Percentiles rank a stretch among this genome's conserved stretches.
Evolutionary conservation across 495 filamentous ascomycete genomes (phyloP).

Genomic region (Zalerion maritima): DNA sequence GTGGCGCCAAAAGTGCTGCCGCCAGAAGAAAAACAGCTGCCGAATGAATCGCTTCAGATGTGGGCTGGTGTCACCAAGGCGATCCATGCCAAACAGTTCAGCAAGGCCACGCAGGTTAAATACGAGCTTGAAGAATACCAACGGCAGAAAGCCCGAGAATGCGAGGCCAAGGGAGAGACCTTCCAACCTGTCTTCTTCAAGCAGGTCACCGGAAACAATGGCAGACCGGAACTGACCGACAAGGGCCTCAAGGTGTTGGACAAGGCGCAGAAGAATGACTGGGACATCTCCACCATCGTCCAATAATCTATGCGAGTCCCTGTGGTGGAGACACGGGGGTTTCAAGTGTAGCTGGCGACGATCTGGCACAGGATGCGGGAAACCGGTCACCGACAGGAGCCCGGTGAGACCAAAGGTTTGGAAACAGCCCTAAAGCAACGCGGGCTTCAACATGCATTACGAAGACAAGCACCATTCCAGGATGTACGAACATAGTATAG

Average conservation of each 20-base stretch:
- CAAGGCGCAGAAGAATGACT: constrained; percentile 49
- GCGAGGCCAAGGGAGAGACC: constrained; percentile 45
- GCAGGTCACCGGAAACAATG: constrained; percentile 52
- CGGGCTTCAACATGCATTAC: too few species aligned
- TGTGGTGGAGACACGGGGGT: too few species aligned
- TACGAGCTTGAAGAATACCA: constrained; percentile 85
- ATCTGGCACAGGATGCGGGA: too few species aligned
- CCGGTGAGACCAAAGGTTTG: too few species aligned
- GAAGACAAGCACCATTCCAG: too few species aligned
- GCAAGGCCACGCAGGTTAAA: constrained; percentile 72
- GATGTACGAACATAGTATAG: too few species aligned
- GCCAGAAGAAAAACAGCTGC: constrained; percentile 57
- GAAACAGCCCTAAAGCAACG: too few species aligned
- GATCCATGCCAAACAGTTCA: constrained; percentile 73
- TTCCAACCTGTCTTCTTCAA: constrained; percentile 91
- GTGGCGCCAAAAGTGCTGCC: constrained; percentile 67
- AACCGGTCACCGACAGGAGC: too few species aligned
- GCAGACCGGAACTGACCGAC: constrained; percentile 65
- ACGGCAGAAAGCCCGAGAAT: constrained; percentile 65
- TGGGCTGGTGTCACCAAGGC: constrained; percentile 79
- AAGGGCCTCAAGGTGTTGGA: constrained; percentile 59
- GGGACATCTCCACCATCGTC: constrained; percentile 30
- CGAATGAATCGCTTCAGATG: constrained; percentile 80
- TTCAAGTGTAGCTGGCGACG: too few species aligned
- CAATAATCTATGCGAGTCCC: too few species aligned